Conservation (phyloP, 106 monocot species). For the Chionographis japonica region DNA sequence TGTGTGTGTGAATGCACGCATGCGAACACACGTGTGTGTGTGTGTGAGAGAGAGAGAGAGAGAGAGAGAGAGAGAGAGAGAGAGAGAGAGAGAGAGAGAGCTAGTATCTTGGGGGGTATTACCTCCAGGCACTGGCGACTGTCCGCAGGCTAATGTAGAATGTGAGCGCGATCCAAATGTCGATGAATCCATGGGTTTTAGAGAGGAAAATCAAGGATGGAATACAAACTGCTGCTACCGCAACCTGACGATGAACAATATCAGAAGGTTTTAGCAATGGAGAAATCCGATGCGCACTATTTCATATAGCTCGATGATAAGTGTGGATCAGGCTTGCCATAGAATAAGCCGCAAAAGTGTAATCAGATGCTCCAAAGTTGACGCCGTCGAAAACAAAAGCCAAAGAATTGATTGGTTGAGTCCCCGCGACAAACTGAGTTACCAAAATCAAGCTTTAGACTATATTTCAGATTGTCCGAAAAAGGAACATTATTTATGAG, state of each 20-base stretch:
- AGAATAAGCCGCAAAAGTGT: slow-evolving; percentile 46
- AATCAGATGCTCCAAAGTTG: slow-evolving; percentile 62
- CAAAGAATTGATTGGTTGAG: slow-evolving; percentile 55
- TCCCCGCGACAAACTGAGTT: slow-evolving; percentile 55
- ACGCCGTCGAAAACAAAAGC: slow-evolving; percentile 66
- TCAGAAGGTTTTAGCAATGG: not conserved
- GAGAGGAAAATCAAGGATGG: slow-evolving; percentile 44
- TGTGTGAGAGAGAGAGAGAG: too few species aligned
- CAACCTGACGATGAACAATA: slow-evolving; percentile 24
- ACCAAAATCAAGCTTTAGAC: not conserved
- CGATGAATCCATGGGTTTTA: slow-evolving; percentile 41
- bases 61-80: too few species aligned
- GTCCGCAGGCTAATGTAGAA: slow-evolving; percentile 55
- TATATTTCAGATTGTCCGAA: not conserved
- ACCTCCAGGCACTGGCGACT: slow-evolving; percentile 64
- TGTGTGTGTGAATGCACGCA: too few species aligned
- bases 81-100: too few species aligned
- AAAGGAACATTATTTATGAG: too few species aligned
- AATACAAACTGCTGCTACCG: slow-evolving; percentile 44
- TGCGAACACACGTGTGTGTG: too few species aligned
- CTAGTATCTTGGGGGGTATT: not conserved
- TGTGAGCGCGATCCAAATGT: slow-evolving; percentile 58
- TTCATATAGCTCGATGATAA: not conserved
- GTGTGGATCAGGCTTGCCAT: slow-evolving; percentile 20
- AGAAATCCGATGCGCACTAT: not conserved